These are phyloP conservation scores for Otatea glauca DNA, from an alignment of 176 grass and related monocot species.

Conservation along the genomic window DNA sequence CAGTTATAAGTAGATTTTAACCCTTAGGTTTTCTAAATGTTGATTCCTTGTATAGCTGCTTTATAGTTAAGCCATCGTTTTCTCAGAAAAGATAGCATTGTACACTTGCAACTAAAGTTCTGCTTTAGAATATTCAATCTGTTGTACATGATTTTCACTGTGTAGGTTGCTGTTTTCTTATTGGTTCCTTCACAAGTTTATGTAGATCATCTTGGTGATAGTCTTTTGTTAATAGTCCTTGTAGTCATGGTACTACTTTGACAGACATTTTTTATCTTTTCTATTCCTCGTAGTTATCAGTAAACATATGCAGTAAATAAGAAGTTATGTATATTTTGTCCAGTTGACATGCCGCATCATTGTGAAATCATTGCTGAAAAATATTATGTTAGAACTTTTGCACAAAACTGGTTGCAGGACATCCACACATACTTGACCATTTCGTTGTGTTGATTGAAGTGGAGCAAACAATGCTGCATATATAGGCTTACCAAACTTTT, in stretches of 20 bases:
- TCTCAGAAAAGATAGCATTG: background rate
- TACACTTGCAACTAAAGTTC: background rate
- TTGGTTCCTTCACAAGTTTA: background rate
- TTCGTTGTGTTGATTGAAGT: background rate
- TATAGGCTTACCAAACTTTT: background rate
- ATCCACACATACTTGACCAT: background rate
- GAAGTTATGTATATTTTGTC: background rate
- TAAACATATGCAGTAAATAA: background rate
- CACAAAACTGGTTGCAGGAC: background rate
- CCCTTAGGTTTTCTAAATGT: background rate
- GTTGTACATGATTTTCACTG: background rate
- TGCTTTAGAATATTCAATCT: background rate
- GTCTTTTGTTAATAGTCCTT: background rate
- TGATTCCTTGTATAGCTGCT: background rate
- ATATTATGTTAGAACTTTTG: background rate
- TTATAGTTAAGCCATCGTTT: slow-evolving; percentile 15
- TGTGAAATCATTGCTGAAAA: background rate
- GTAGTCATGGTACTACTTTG: background rate
- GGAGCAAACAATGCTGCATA: slow-evolving; percentile 1
- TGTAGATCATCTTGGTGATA: background rate
- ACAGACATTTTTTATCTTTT: background rate
- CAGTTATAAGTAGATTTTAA: background rate
- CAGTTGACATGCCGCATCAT: background rate
- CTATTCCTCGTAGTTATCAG: background rate
- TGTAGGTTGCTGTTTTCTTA: background rate